Evolutionary conservation across 208 protist genomes (phyloP), one percentile per base, ranked within the genome.

Genomic region (Kentomonas sorsogonicus): DNA sequence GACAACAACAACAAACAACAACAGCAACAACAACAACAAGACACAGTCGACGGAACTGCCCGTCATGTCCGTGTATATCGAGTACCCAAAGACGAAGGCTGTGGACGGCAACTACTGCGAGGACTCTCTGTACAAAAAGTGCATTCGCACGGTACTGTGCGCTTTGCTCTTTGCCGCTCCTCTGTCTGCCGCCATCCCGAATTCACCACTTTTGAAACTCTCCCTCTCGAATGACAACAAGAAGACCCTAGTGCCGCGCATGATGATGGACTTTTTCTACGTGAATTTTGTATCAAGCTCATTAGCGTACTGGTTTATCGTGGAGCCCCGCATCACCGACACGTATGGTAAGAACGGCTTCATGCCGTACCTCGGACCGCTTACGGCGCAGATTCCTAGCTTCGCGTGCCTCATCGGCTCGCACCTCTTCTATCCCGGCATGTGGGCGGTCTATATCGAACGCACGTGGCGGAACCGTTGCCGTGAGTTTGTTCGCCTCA

Each of bases 261-360:
- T 88, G 67, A 85, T 88, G 74, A 83, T 57, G 41, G 80, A 88
- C 60, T 88, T 88, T 60, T 88, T 88, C 38, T 80, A 74, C 27
- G 74, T 88, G 16, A 80, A 73, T 51, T 88, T 88, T 44, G 33
- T 74, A 6, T 74, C 77, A 0, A 76, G 65, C 53, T 44, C 65
- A 9, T 38, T 54, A 3, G 46, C 73, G 13, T 87, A 87, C 47
- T 77, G 57, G 64, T 2, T 54, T 5, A 33, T 87, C 3, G 59
- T 79, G n/a, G 76, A 84, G 57, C 70, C 69, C 3, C 64, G 53
- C 47, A 71, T 79, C 33, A 18, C 62, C 7, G 83, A 82, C 36
- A 46, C 58, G 1, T 57, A 62, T 5, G 78, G 43, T 13, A 63
- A 57, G 47, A 48, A 82, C 18, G 74, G 79, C 36, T 81, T 87